These are phyloP conservation scores for Podila clonocystis DNA, from an alignment of 192 early-diverging fungal species.

Conservation along the genomic window DNA sequence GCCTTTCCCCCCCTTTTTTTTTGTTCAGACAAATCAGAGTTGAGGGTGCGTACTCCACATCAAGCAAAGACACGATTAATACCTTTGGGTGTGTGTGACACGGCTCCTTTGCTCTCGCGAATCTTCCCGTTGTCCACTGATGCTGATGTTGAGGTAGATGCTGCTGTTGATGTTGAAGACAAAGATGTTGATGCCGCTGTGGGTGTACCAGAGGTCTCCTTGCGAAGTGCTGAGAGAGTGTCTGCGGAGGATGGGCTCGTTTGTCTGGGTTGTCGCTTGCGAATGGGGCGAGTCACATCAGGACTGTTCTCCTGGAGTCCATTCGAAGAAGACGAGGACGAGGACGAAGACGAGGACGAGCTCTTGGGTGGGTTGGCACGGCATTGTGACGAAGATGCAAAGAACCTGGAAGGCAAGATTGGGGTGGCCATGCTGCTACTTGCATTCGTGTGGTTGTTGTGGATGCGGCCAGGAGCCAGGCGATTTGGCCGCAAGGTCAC, in stretches of 20 bases:
- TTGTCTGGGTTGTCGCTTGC: constrained; percentile 24
- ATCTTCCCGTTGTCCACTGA: constrained; percentile 9
- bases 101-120: constrained; percentile 8
- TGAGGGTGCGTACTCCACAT: background rate
- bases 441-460: constrained; percentile 35
- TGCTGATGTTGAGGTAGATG: no score
- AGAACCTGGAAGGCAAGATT: constrained; percentile 30
- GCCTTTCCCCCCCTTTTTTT: background rate
- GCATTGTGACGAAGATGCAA: constrained; percentile 23
- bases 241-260: background rate
- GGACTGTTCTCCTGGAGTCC: background rate
- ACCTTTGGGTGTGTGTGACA: constrained; percentile 30
- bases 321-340: constrained; percentile 13
- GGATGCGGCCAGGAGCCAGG: constrained; percentile 2
- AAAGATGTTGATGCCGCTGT: background rate
- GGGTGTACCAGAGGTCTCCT: background rate
- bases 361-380: constrained; percentile 26
- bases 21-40: background rate
- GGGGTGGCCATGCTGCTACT: background rate
- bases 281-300: constrained; percentile 1
- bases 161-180: background rate
- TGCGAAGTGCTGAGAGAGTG: background rate
- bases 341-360: constrained; percentile 16
- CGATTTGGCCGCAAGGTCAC: constrained; percentile 4
- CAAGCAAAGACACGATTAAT: background rate